phyloP scores from a whole-genome alignment of 352 stramenopile species.

The Elongisporangium senticosum region DNA sequence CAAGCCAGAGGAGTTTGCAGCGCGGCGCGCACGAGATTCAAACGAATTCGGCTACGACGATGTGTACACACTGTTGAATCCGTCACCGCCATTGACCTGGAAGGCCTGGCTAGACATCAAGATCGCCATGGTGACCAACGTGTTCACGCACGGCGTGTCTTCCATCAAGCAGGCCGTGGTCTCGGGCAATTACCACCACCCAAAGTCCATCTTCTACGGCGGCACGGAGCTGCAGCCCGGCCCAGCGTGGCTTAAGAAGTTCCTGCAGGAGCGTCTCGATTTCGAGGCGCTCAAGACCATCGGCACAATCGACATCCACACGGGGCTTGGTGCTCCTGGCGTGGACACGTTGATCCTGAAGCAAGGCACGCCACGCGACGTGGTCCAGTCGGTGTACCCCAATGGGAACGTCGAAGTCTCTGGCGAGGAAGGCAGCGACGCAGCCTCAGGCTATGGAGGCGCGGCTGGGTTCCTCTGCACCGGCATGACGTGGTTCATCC shows the following conservation, averaged over 20 bases:
- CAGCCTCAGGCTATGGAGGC: conserved; percentile 50
- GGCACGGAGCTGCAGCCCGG: conserved; percentile 71
- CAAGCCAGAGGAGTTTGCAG: conserved; percentile 37
- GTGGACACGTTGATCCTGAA: conserved; percentile 56
- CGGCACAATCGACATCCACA: conserved; percentile 92
- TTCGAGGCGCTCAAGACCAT: conserved; percentile 31
- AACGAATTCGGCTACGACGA: conserved; percentile 80
- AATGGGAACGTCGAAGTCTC: conserved; percentile 19
- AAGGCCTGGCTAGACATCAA: conserved; percentile 7
- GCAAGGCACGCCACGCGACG: conserved; percentile 1
- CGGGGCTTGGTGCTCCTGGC: conserved; percentile 74
- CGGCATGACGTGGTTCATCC: conserved; percentile 29
- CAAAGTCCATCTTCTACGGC: conserved; percentile 81
- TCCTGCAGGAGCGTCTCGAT: conserved; percentile 48
- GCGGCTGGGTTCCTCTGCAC: conserved; percentile 35
- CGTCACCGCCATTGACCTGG: conserved; percentile 10
- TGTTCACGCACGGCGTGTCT: conserved; percentile 34
- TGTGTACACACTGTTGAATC: conserved; percentile 68
- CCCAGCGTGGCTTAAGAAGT: conserved; percentile 48
- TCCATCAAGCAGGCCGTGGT: conserved; percentile 84
- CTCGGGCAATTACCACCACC: conserved; percentile 87
- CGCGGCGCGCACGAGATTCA: conserved; percentile 42
- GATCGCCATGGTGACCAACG: conserved; percentile 12
- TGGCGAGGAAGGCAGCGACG: conserved; percentile 19
- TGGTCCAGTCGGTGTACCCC: conserved; percentile 14